Conservation (phyloP, 345 rosid species). For the Acer campestre region DNA sequence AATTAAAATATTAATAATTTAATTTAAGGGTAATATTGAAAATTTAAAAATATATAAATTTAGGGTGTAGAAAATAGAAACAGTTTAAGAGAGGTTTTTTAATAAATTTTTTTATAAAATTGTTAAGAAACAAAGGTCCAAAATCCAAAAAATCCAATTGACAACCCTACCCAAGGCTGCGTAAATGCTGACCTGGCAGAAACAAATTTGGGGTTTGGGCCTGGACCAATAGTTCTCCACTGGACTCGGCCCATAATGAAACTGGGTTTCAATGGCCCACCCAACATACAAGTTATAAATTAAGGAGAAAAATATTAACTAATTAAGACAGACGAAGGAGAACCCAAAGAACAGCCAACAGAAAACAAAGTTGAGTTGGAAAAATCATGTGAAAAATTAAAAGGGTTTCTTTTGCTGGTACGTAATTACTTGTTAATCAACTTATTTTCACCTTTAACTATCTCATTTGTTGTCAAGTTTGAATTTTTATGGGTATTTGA, state of each 20-base stretch:
- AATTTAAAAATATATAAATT: no score
- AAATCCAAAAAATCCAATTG: no score
- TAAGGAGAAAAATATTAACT: background rate
- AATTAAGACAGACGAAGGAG: background rate
- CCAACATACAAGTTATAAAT: background rate
- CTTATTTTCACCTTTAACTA: background rate
- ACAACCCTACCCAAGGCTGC: background rate
- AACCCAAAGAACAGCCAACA: slow-evolving; percentile 8
- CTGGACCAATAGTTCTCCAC: background rate
- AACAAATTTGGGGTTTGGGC: background rate
- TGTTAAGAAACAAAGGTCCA: no score
- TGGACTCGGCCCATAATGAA: background rate
- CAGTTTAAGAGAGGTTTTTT: no score
- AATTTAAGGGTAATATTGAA: no score
- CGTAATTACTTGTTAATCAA: background rate
- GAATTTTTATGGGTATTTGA: background rate
- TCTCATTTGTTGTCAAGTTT: background rate
- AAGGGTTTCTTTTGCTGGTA: background rate
- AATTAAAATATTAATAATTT: no score
- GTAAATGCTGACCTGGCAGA: background rate
- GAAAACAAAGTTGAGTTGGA: background rate
- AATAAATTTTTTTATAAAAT: no score
- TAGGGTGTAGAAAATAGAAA: no score
- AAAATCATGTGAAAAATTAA: slow-evolving; percentile 8
- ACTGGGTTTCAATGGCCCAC: background rate